phyloP scores from a whole-genome alignment of 192 early-diverging fungal genomes.

The Coemansia nantahalensis region DNA sequence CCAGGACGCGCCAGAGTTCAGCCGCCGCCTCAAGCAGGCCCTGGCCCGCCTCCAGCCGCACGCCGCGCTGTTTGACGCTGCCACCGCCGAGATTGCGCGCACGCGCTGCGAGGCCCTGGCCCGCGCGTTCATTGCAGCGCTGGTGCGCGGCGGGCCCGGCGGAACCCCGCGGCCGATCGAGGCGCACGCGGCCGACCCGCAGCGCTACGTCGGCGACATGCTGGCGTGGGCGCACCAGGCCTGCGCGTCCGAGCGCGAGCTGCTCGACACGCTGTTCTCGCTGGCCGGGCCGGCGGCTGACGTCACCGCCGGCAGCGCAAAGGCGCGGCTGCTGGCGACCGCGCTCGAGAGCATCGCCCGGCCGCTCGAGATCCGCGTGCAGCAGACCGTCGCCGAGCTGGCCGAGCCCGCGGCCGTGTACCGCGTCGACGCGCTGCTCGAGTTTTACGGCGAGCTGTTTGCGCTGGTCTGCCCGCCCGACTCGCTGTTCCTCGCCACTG shows the following conservation, averaged over 20 bases:
- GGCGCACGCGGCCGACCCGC: constrained; percentile 85
- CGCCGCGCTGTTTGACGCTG: constrained; percentile 20
- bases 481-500: constrained; percentile 15
- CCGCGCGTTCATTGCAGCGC: constrained; percentile 22
- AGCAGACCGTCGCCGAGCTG: constrained; percentile 22
- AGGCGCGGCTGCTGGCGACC: constrained; percentile 9
- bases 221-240: constrained; percentile 96
- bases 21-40: constrained; percentile 15
- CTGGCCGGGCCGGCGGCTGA: background rate
- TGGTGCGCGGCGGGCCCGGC: constrained; percentile 20
- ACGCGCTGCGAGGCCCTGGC: constrained; percentile 27
- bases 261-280: constrained; percentile 61
- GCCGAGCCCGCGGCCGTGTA: constrained; percentile 13
- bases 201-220: constrained; percentile 94
- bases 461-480: constrained; percentile 3
- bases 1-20: constrained; percentile 21
- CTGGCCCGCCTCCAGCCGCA: constrained; percentile 23
- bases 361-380: constrained; percentile 41
- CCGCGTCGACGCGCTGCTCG: constrained; percentile 23
- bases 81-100: constrained; percentile 10
- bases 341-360: constrained; percentile 26
- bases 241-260: constrained; percentile 80
- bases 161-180: constrained; percentile 78
- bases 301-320: background rate
- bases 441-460: constrained; percentile 33